phyloP scores from a whole-genome alignment of 345 rosid species.

The Citropsis articulata region DNA sequence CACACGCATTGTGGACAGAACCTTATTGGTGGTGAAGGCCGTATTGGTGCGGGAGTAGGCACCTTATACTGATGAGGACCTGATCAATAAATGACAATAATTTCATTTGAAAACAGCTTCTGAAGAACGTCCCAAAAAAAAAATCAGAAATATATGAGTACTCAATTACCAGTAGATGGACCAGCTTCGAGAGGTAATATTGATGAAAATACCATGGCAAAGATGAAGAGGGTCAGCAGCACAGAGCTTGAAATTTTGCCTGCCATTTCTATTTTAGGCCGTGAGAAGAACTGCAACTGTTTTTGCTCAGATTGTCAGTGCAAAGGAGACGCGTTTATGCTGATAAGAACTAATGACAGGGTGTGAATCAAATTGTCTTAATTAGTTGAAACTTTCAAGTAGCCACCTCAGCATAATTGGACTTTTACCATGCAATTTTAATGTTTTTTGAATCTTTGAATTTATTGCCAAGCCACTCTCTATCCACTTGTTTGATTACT shows the following conservation, averaged over 20 bases:
- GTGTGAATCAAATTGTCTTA: background rate
- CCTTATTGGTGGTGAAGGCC: background rate
- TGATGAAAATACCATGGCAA: background rate
- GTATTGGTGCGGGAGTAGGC: background rate
- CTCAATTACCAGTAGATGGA: background rate
- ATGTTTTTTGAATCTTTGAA: too few species aligned
- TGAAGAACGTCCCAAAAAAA: background rate
- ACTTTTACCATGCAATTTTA: background rate
- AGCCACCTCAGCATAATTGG: background rate
- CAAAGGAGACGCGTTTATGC: background rate
- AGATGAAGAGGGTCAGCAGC: background rate
- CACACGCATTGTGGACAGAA: constrained; percentile 26
- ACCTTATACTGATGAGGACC: accelerated
- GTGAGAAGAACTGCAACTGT: background rate
- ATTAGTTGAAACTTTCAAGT: background rate
- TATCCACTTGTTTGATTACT: background rate
- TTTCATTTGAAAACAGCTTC: background rate
- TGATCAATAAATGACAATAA: background rate
- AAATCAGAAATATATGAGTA: background rate
- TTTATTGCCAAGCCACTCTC: background rate
- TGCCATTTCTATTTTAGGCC: background rate
- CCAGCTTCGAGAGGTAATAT: background rate
- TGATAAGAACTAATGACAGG: too few species aligned
- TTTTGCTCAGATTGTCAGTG: background rate
- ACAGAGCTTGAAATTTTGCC: background rate